Conservation (phyloP, 108 stramenopile genomes). For the Hondaea fermentalgiana region DNA sequence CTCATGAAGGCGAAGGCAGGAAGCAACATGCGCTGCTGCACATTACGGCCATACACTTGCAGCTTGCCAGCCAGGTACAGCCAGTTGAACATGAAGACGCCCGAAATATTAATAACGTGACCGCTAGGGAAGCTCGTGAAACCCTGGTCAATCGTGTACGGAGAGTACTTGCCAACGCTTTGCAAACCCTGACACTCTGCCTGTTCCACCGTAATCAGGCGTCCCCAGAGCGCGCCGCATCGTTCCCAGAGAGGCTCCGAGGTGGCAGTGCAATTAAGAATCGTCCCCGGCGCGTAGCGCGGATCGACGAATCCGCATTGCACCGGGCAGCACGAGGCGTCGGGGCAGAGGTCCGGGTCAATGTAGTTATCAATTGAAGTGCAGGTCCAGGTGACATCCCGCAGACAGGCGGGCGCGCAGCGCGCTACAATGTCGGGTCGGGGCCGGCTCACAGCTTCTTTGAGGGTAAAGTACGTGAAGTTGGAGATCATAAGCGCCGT, state of each 20-base stretch:
- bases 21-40: not conserved
- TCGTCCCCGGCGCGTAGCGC: not conserved
- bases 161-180: not conserved
- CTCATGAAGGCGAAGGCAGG: not conserved
- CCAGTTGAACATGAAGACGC: slow-evolving; percentile 1
- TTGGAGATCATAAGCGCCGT: not conserved
- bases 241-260: not conserved
- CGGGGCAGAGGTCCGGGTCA: not conserved
- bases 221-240: not conserved
- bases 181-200: not conserved
- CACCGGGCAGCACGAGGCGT: not conserved
- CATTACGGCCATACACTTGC: not conserved
- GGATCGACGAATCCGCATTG: not conserved
- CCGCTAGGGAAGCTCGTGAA: not conserved
- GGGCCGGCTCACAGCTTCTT: not conserved
- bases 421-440: not conserved
- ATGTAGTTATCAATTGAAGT: not conserved
- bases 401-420: not conserved
- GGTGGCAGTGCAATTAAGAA: not conserved
- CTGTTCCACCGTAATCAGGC: not conserved
- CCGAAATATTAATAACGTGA: not conserved
- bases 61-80: not conserved
- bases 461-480: not conserved
- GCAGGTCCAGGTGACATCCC: not conserved
- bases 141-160: not conserved